Conservation (phyloP, 805 yeast genomes). For the Candida orba region DNA sequence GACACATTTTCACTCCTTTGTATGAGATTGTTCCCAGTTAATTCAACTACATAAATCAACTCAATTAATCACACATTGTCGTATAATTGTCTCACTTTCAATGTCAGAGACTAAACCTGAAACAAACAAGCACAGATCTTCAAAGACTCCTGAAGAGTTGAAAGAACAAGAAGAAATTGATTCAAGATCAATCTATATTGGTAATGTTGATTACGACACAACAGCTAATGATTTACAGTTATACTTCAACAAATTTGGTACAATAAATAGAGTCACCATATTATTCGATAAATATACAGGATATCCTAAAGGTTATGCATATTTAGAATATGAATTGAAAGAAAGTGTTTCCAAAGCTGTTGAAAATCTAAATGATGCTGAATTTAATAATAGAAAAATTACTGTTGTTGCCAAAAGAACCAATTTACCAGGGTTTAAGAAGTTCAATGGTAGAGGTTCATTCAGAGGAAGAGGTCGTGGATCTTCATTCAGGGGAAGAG, state of each 20-base stretch:
- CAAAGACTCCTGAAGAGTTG: constrained; percentile 23
- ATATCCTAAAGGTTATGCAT: constrained; percentile 53
- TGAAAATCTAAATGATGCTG: constrained; percentile 31
- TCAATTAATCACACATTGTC: too few relatives aligned
- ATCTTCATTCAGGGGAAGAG: neutral
- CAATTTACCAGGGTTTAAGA: constrained; percentile 40
- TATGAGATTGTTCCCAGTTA: too few relatives aligned
- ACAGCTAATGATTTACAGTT: constrained; percentile 46
- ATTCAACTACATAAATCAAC: too few relatives aligned
- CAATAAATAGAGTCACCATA: constrained; percentile 45
- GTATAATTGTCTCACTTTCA: too few relatives aligned
- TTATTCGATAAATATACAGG: constrained; percentile 39
- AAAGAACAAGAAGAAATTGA: constrained; percentile 39
- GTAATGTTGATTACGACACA: constrained; percentile 40
- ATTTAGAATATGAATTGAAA: constrained; percentile 44
- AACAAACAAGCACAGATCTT: neutral
- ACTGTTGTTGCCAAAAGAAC: constrained; percentile 47
- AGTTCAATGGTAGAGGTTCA: constrained; percentile 11
- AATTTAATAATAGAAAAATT: constrained; percentile 40
- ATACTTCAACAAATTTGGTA: constrained; percentile 38
- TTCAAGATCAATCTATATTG: constrained; percentile 46
- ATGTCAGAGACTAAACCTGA: too few relatives aligned
- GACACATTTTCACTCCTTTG: too few relatives aligned
- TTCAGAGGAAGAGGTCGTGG: constrained; percentile 20
- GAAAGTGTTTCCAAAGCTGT: constrained; percentile 43